Evolutionary conservation across 306 rosid species (phyloP), one percentile per base, ranked within the genome.

Genomic region (Inga leiocalycina): DNA sequence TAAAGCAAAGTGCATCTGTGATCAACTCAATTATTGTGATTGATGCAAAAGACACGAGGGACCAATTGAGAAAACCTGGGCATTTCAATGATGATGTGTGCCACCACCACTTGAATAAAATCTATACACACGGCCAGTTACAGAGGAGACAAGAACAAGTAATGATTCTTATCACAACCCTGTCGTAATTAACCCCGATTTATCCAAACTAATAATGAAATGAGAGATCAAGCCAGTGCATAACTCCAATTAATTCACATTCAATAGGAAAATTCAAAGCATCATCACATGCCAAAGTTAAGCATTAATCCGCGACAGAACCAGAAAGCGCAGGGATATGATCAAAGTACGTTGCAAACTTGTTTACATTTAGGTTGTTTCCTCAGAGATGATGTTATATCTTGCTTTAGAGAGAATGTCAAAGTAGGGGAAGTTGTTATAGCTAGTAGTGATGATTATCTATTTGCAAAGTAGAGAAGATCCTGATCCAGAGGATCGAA

Each of bases 401-500:
- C 32, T 64, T 64, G 20, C 70, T 64, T 30, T 1, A 64, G 67
- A 61, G 67, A 61, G 35, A 61, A 24, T 62, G 39, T 62, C 83
- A 78, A 71, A 78, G 30, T 69, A 10, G 3, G 12, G 12, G 12
- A 6, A 32, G 54, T 44, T 72, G 59, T 73, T 82, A 71, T 81
- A 77, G 19, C 85, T 71, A 78, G 35, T 66, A 81, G 44, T 69
- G 67, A 22, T 59, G 67, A 22, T 59, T 59, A 59, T 80, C 66
- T 83, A 45, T 88, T 83, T 79, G 72, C 81, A 84, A 80, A 83
- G 81, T 77, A 86, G 82, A 81, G 83, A 83, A 85, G 78, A 67
- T 87, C 92, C 80, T 85, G 88, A 27, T 90, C 88, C 35, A 88
- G 88, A 80, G 81, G 80, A 83, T 83, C 82, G 90, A 89, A 88